Evolutionary conservation across 768 basidiomycete genomes (phyloP).

Genomic region (Auricularia sp.): DNA sequence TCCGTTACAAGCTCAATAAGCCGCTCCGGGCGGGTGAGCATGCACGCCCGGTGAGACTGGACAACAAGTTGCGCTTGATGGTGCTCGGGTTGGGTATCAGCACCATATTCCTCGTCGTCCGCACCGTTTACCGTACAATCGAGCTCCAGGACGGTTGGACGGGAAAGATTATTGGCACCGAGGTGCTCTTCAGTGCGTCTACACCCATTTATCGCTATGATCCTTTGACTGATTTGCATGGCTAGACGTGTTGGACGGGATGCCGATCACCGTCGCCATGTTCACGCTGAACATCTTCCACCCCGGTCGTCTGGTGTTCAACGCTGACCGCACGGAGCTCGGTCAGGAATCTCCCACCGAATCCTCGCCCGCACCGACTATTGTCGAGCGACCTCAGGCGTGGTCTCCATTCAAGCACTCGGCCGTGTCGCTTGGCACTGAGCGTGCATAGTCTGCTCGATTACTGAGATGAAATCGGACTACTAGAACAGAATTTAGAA

Average conservation of each 20-base stretch:
- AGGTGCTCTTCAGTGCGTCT: conserved; percentile 37
- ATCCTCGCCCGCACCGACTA: too few relatives aligned
- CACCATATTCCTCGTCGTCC: conserved; percentile 35
- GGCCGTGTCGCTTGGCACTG: too few relatives aligned
- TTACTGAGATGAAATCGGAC: too few relatives aligned
- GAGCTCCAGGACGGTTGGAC: conserved; percentile 44
- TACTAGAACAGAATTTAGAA: too few relatives aligned
- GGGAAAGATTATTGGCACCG: conserved; percentile 38
- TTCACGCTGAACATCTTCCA: conserved; percentile 36
- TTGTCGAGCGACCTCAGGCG: too few relatives aligned
- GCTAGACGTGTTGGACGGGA: conserved; percentile 41
- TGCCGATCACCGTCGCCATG: conserved; percentile 37
- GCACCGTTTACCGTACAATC: conserved; percentile 44
- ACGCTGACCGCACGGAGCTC: neutral
- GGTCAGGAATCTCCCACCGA: too few relatives aligned
- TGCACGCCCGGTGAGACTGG: neutral
- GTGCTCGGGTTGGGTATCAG: conserved; percentile 26
- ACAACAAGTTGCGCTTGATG: conserved; percentile 15
- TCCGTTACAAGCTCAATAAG: conserved; percentile 24
- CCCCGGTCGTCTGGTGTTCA: conserved; percentile 31
- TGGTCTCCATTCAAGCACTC: too few relatives aligned
- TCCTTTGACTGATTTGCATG: too few relatives aligned
- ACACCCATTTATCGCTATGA: neutral
- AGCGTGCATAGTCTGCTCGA: too few relatives aligned
- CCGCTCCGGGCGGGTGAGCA: conserved; percentile 9